Conservation (phyloP, 2,329 filamentous ascomycete genomes). For the Aspergillus nomiae region DNA sequence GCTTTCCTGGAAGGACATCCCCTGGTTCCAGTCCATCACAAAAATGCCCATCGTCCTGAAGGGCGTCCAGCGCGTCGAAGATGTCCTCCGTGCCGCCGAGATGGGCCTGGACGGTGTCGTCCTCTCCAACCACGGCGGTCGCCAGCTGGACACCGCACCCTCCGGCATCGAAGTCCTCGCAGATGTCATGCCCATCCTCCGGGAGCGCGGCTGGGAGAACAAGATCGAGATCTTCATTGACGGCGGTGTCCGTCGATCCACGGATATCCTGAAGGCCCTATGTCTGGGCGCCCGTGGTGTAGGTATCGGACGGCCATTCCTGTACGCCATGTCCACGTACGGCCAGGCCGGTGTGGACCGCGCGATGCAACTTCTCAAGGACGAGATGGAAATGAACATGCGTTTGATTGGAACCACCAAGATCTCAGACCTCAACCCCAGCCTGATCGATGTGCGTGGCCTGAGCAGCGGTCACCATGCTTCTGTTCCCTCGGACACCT, state of each 20-base stretch:
- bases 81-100: constrained; percentile 85
- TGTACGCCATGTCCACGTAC: constrained; percentile 95
- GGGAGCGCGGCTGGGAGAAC: constrained; percentile 70
- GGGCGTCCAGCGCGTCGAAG: constrained; percentile 93
- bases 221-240: constrained; percentile 88
- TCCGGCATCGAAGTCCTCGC: constrained; percentile 88
- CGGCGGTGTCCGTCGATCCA: constrained; percentile 84
- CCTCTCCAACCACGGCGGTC: constrained; percentile 91
- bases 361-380: constrained; percentile 88
- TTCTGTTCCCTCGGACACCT: constrained; percentile 62
- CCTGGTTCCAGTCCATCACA: constrained; percentile 90
- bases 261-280: constrained; percentile 92
- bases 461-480: constrained; percentile 61
- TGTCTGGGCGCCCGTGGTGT: constrained; percentile 91
- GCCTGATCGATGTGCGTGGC: constrained; percentile 75
- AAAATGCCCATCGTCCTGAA: constrained; percentile 95
- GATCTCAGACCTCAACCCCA: constrained; percentile 76
- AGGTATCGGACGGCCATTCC: constrained; percentile 89
- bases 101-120: constrained; percentile 85
- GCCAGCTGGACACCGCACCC: constrained; percentile 88
- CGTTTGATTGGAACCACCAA: constrained; percentile 78
- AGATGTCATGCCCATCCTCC: constrained; percentile 87
- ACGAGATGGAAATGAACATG: constrained; percentile 99
- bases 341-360: constrained; percentile 83
- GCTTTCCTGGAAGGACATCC: constrained; percentile 90